Conservation (phyloP, 2,329 filamentous ascomycete species). For the Calonectria hongkongensis region DNA sequence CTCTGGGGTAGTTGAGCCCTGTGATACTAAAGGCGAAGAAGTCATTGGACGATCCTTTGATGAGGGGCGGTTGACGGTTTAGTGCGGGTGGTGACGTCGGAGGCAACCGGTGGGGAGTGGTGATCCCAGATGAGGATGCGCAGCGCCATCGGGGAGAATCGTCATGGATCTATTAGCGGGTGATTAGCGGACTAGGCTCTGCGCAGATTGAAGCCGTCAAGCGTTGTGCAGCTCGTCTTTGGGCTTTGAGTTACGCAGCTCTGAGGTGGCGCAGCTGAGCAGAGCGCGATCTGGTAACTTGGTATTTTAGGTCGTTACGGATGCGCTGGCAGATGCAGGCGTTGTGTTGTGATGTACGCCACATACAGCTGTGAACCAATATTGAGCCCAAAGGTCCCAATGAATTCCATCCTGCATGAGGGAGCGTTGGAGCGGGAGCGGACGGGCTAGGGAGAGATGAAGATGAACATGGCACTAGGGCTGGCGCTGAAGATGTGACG, state of each 20-base stretch:
- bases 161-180: conserved; percentile 23
- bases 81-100: conserved; percentile 38
- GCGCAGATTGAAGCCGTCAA: conserved; percentile 8
- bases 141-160: conserved; percentile 12
- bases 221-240: conserved; percentile 1
- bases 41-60: not conserved
- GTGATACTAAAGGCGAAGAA: too few relatives aligned
- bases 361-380: too few relatives aligned
- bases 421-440: not conserved
- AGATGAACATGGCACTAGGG: conserved; percentile 14
- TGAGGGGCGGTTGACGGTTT: conserved; percentile 9
- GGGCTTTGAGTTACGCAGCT: conserved; percentile 22
- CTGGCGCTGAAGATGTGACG: conserved; percentile 15
- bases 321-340: conserved; percentile 22
- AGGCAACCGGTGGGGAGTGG: not conserved
- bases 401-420: conserved; percentile 19
- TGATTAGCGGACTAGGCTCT: not conserved
- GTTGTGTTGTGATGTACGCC: not conserved
- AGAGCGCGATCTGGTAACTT: not conserved
- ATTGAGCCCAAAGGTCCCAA: not conserved
- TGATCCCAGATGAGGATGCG: conserved; percentile 9
- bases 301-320: not conserved
- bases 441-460: conserved; percentile 9
- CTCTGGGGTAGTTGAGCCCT: too few relatives aligned
- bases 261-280: conserved; percentile 30